Percentiles rank a stretch among this genome's conserved stretches.
These are phyloP conservation scores for Colletotrichum eremochloae DNA, from an alignment of 2,329 filamentous ascomycete genomes.

Conservation along the genomic window DNA sequence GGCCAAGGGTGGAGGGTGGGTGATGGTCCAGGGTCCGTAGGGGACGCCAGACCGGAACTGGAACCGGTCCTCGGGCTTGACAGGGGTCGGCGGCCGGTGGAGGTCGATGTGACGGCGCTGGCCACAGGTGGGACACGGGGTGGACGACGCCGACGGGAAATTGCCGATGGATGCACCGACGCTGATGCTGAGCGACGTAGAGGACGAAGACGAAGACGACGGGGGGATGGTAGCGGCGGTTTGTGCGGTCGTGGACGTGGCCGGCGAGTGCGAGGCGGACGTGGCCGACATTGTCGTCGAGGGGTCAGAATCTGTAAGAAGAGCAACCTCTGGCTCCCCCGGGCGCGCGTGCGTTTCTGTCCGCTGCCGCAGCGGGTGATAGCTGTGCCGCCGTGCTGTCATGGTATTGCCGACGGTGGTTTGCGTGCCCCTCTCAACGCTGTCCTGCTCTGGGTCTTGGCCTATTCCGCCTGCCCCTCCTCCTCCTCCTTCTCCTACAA, in stretches of 20 bases:
- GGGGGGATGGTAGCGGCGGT: constrained; percentile 31
- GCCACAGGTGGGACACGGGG: constrained; percentile 37
- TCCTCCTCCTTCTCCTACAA: background rate
- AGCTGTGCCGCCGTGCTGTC: constrained; percentile 6
- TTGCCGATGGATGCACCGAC: constrained; percentile 37
- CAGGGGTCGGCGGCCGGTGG: constrained; percentile 38
- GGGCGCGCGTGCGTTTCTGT: constrained; percentile 24
- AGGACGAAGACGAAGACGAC: constrained; percentile 34
- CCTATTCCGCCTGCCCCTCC: background rate
- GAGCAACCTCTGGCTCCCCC: constrained; percentile 23
- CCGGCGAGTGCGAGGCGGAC: constrained; percentile 29
- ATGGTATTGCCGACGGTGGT: background rate
- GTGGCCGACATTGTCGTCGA: constrained; percentile 26
- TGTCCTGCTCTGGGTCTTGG: background rate
- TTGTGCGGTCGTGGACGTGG: constrained; percentile 34
- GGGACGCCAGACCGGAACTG: constrained; percentile 39
- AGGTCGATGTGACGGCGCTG: constrained; percentile 37
- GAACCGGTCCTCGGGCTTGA: constrained; percentile 39
- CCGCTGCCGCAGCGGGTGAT: constrained; percentile 17
- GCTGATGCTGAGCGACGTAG: constrained; percentile 34
- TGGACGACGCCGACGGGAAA: constrained; percentile 29
- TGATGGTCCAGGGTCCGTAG: constrained; percentile 36
- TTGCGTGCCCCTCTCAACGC: constrained; percentile 35
- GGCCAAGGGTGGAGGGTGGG: constrained; percentile 22
- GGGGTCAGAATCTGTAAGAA: constrained; percentile 27